These are phyloP conservation scores for Piper betle DNA, from an alignment of 164 flowering plant genomes.

Conservation along the genomic window DNA sequence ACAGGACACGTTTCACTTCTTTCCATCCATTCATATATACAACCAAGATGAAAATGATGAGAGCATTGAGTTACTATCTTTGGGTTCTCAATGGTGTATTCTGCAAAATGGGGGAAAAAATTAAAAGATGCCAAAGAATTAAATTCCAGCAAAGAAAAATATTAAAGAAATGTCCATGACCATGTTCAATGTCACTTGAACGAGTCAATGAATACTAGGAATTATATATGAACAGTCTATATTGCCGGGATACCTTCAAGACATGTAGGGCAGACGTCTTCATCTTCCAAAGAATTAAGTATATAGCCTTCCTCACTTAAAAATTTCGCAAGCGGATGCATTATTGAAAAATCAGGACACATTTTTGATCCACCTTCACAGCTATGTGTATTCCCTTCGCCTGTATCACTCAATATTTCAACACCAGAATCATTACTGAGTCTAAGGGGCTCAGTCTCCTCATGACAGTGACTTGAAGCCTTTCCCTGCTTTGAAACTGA, in stretches of 20 bases:
- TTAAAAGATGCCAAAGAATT: not conserved
- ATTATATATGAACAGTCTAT: not conserved
- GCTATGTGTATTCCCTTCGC: slow-evolving; percentile 30
- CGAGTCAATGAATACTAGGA: not conserved
- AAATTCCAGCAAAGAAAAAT: not conserved
- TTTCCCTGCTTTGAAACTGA: slow-evolving; percentile 56
- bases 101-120: slow-evolving; percentile 23
- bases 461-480: slow-evolving; percentile 39
- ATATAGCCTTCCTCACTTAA: slow-evolving; percentile 20
- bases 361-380: slow-evolving; percentile 29
- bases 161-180: not conserved
- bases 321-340: slow-evolving; percentile 20
- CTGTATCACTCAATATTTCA: slow-evolving; percentile 23
- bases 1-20: slow-evolving; percentile 71
- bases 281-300: slow-evolving; percentile 40
- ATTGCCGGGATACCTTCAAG: slow-evolving; percentile 41
- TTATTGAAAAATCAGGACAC: slow-evolving; percentile 30
- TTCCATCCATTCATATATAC: slow-evolving; percentile 80
- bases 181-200: not conserved
- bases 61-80: slow-evolving; percentile 49
- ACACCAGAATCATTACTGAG: slow-evolving; percentile 17
- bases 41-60: slow-evolving; percentile 70
- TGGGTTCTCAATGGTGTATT: slow-evolving; percentile 60
- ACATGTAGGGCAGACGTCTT: slow-evolving; percentile 65
- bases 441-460: slow-evolving; percentile 41